A percentile compares a stretch with the other conserved stretches of the same genome.
phyloP scores from a whole-genome alignment of 108 stramenopile species.

The Halocafeteria seosinensis region DNA sequence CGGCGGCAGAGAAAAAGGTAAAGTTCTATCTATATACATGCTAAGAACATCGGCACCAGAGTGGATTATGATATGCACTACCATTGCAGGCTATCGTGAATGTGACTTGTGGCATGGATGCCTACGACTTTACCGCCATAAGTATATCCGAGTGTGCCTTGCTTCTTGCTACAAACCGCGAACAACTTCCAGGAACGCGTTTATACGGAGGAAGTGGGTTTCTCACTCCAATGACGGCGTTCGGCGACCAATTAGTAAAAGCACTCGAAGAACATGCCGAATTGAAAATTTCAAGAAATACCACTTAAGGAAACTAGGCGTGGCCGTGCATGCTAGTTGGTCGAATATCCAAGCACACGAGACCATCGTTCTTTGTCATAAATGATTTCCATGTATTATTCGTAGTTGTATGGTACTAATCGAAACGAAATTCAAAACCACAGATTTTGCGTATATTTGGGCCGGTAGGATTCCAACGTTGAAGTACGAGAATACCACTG shows the following conservation, averaged over 20 bases:
- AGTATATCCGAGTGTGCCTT: slow-evolving; percentile 2
- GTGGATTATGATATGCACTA: too few species aligned
- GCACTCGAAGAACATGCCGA: neutral
- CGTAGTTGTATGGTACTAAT: too few species aligned
- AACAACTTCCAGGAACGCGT: neutral
- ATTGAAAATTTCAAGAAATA: too few species aligned
- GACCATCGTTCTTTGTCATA: too few species aligned
- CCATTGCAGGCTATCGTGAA: neutral
- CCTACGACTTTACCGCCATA: neutral
- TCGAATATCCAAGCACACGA: too few species aligned
- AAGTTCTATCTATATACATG: neutral
- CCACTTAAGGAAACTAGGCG: too few species aligned
- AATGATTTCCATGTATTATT: too few species aligned
- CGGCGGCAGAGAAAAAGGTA: neutral
- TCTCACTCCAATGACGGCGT: slow-evolving; percentile 9
- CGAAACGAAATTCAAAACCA: too few species aligned
- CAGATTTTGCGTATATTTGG: too few species aligned
- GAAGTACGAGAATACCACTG: too few species aligned
- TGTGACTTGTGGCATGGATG: neutral
- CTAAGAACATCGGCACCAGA: neutral
- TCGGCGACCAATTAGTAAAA: slow-evolving; percentile 2
- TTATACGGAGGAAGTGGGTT: slow-evolving; percentile 8
- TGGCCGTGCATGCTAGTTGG: too few species aligned
- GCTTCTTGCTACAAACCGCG: neutral
- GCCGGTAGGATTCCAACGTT: too few species aligned